phyloP scores from a whole-genome alignment of 768 basidiomycete species.

The Rhizopogon vinicolor region DNA sequence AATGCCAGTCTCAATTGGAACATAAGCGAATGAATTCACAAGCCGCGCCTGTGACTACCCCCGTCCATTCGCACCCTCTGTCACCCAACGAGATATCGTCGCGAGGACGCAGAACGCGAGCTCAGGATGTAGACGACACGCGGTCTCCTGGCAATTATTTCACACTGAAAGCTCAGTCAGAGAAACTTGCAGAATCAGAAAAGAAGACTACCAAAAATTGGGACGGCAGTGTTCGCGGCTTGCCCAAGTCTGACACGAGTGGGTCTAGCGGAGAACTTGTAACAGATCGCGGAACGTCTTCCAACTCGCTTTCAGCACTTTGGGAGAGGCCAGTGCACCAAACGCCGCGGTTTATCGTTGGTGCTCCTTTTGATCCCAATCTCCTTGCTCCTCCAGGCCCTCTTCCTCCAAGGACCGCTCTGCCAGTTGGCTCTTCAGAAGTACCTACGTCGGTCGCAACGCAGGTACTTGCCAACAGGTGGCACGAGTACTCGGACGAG shows the following conservation, averaged over 20 bases:
- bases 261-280: constrained; percentile 17
- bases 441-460: constrained; percentile 24
- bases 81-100: constrained; percentile 49
- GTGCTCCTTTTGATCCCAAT: constrained; percentile 28
- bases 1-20: constrained; percentile 8
- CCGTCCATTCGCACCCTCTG: constrained; percentile 71
- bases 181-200: constrained; percentile 31
- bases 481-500: constrained; percentile 78
- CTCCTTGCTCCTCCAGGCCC: constrained; percentile 33
- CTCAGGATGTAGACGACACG: constrained; percentile 25
- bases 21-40: constrained; percentile 19
- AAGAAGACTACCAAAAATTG: constrained; percentile 30
- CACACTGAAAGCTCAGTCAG: constrained; percentile 56
- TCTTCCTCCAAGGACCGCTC: constrained; percentile 8
- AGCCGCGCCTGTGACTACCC: constrained; percentile 36
- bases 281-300: constrained; percentile 24
- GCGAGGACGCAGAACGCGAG: constrained; percentile 45
- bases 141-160: constrained; percentile 51
- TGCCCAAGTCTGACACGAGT: constrained; percentile 37
- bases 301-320: constrained; percentile 34
- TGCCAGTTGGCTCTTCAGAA: constrained; percentile 10
- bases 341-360: constrained; percentile 35
- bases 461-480: constrained; percentile 60
- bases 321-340: constrained; percentile 33
- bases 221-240: constrained; percentile 57